Base-by-base conservation (phyloP, 225 moss, liverwort and hornwort genomes). In the Polytrichum commune region DNA sequence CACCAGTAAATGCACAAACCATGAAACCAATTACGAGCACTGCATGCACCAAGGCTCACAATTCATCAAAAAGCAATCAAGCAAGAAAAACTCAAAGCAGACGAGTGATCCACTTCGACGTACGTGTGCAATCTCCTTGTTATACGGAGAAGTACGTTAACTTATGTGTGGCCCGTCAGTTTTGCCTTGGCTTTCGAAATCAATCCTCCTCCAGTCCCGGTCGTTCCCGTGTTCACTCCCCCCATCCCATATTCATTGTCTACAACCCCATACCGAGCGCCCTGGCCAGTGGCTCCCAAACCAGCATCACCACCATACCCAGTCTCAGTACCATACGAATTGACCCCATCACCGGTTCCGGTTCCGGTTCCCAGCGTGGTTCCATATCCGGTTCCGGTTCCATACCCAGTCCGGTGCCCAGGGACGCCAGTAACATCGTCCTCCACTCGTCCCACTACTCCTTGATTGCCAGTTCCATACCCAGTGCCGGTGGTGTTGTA, bases 351-450 rank as follows among this genome's bases (percentile, higher is more conserved):
- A 25, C 64, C 29, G 6, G 26, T 8, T 27, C 63, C 28, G 9
- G 63, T 19, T 5, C 22, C 63, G 1, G 63, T 63, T 7, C 62
- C 62, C n/a, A n/a, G n/a, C n/a, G n/a, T n/a, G n/a, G n/a, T n/a
- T n/a, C n/a, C n/a, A n/a, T n/a, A n/a, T n/a, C n/a, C n/a, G n/a
- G n/a, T n/a, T n/a, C 24, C 8, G 1, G 62, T 6, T 5, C 62
- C 62, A 63, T 63, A 63, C 10, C 62, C 62, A 63, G 63, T 63
- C 27, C 63, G 46, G 46, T 64, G 64, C 19, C 64, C 64, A 20
- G 1, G 64, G 20, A n/a, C n/a, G 7, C 30, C 30, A 1, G 64
- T 64, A 1, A 64, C 7, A 64, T 28, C 27, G 30, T 64, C 64
- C 18, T 64, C 64, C 10, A 28, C 27, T 30, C 32, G 28, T 1